These are phyloP conservation scores for Cylindrotheca closterium DNA, from an alignment of 108 stramenopile genomes.

Conservation along the genomic window DNA sequence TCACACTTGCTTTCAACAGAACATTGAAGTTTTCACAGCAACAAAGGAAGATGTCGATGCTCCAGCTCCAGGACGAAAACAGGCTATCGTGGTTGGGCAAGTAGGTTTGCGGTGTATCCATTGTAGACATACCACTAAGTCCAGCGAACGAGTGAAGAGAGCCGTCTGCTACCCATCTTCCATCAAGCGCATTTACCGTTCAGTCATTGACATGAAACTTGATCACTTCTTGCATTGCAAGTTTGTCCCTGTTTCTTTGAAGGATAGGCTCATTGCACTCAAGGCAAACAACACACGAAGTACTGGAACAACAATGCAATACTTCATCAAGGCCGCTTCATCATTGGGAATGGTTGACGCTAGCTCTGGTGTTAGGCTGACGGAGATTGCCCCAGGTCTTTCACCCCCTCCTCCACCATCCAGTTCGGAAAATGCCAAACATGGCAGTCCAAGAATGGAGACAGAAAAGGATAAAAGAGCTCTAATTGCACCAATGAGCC, in stretches of 20 bases:
- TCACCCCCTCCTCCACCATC: constrained; percentile 1
- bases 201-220: constrained; percentile 92
- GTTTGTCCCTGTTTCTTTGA: constrained; percentile 71
- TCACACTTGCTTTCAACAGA: constrained; percentile 8
- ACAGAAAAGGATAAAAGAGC: background rate
- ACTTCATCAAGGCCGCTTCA: constrained; percentile 79
- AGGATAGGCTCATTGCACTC: constrained; percentile 64
- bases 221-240: constrained; percentile 85
- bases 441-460: background rate
- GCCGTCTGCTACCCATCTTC: constrained; percentile 89
- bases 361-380: constrained; percentile 59
- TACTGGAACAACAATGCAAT: constrained; percentile 90
- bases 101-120: constrained; percentile 89
- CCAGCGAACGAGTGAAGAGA: constrained; percentile 82
- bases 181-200: constrained; percentile 83
- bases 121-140: constrained; percentile 64
- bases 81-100: constrained; percentile 79
- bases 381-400: constrained; percentile 13
- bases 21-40: constrained; percentile 88
- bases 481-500: background rate
- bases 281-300: constrained; percentile 74
- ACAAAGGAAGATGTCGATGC: constrained; percentile 79
- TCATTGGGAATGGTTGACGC: constrained; percentile 81
- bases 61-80: constrained; percentile 87
- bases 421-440: background rate